Evolutionary conservation across 2,329 filamentous ascomycete species (phyloP).

Genomic region (Sclerotinia subarctica): DNA sequence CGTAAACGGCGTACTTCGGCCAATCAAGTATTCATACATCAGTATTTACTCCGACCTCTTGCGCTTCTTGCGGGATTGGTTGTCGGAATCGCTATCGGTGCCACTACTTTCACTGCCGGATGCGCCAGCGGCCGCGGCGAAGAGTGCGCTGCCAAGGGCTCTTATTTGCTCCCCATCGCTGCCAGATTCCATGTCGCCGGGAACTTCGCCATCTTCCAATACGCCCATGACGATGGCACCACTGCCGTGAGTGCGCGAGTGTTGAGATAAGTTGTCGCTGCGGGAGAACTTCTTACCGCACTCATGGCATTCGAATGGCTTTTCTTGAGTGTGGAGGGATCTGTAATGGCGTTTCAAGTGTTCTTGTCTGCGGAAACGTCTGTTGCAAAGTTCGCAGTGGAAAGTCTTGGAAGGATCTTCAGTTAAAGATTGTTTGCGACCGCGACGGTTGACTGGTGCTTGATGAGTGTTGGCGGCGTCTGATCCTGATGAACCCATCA

Average conservation of each 20-base stretch:
- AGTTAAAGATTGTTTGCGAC: slow-evolving; percentile 96
- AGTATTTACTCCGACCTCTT: slow-evolving; percentile 62
- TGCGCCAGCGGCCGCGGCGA: slow-evolving; percentile 73
- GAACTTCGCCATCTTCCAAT: slow-evolving; percentile 65
- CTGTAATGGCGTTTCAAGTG: slow-evolving; percentile 98
- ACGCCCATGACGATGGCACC: slow-evolving; percentile 90
- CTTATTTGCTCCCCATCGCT: slow-evolving; percentile 59
- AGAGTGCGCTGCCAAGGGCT: slow-evolving; percentile 72
- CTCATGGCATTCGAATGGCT: slow-evolving; percentile 96
- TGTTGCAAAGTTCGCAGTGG: slow-evolving; percentile 92
- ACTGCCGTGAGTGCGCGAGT: slow-evolving; percentile 87
- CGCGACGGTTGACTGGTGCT: slow-evolving; percentile 77
- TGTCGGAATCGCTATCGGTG: slow-evolving; percentile 47
- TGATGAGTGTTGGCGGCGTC: slow-evolving; percentile 40
- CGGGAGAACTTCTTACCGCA: slow-evolving; percentile 99
- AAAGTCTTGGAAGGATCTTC: slow-evolving; percentile 99
- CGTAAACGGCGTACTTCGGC: slow-evolving; percentile 29
- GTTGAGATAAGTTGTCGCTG: slow-evolving; percentile 95
- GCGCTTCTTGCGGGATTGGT: slow-evolving; percentile 66
- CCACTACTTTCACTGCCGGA: slow-evolving; percentile 62
- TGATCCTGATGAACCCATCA: slow-evolving; percentile 43
- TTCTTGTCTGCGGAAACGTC: slow-evolving; percentile 96
- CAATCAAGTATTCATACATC: slow-evolving; percentile 27
- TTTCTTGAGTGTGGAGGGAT: slow-evolving; percentile 96
- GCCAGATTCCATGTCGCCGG: slow-evolving; percentile 44